phyloP scores from a whole-genome alignment of 495 filamentous ascomycete genomes.

The Pyrenula massariospora region DNA sequence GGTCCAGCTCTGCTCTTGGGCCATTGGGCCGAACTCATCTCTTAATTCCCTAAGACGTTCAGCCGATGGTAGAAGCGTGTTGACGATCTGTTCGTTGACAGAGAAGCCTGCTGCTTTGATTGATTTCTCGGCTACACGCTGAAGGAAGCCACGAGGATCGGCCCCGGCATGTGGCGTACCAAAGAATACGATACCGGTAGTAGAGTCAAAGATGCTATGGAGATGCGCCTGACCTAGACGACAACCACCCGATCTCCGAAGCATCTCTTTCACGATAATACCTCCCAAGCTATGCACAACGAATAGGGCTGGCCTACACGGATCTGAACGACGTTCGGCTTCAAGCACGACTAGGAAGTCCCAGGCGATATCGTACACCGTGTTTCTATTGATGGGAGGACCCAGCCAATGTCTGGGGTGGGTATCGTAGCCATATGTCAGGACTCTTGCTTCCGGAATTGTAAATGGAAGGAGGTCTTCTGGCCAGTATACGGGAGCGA shows the following conservation, averaged over 20 bases:
- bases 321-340: constrained; percentile 11
- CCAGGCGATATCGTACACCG: constrained; percentile 10
- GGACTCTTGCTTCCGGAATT: constrained; percentile 9
- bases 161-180: constrained; percentile 18
- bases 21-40: constrained; percentile 11
- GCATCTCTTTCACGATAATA: constrained; percentile 28
- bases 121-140: constrained; percentile 7
- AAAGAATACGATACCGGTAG: constrained; percentile 19
- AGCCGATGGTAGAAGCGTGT: constrained; percentile 10
- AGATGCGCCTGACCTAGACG: constrained; percentile 4
- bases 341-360: constrained; percentile 16
- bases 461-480: constrained; percentile 6
- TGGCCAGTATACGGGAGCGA: constrained; percentile 7
- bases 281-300: constrained; percentile 42
- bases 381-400: constrained; percentile 4
- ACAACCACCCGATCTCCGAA: constrained; percentile 9
- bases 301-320: constrained; percentile 27
- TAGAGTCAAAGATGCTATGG: constrained; percentile 15
- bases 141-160: constrained; percentile 7
- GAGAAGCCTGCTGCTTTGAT: constrained; percentile 5
- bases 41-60: constrained; percentile 12
- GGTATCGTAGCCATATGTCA: constrained; percentile 13
- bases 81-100: constrained; percentile 11
- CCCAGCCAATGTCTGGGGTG: constrained; percentile 4
- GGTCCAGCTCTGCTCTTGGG: constrained; percentile 8